A percentile compares a stretch with the other conserved stretches of the same genome.
phyloP scores from a whole-genome alignment of 2,329 filamentous ascomycete genomes.

The Monilinia fructigena region DNA sequence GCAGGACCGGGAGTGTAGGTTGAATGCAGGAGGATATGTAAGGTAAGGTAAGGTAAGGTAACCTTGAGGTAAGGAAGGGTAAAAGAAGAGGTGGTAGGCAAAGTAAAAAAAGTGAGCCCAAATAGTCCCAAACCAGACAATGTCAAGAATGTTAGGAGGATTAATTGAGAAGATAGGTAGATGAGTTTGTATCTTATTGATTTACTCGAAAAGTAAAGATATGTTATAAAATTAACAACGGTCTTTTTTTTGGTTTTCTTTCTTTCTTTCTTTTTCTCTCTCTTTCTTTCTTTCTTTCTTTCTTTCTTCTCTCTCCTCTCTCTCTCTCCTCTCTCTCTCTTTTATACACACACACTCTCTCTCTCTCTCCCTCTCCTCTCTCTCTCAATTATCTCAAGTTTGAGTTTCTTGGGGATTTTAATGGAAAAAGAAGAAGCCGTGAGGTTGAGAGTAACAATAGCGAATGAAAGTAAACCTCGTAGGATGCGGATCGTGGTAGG shows the following conservation, averaged over 20 bases:
- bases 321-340: no score
- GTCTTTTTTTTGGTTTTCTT: no score
- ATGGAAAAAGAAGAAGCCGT: neutral
- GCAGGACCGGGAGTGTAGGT: conserved; percentile 27
- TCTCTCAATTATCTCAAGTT: neutral
- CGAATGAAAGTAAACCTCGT: neutral
- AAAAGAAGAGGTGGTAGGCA: conserved; percentile 13
- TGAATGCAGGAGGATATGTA: conserved; percentile 34
- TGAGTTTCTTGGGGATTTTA: no score
- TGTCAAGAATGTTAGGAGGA: neutral
- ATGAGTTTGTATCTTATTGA: neutral
- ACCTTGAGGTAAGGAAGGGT: conserved; percentile 10
- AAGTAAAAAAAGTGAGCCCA: conserved; percentile 1
- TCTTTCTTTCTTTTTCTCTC: no score
- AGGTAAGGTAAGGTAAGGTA: neutral
- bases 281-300: no score
- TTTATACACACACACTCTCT: no score
- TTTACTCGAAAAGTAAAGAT: neutral
- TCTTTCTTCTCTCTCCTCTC: no score
- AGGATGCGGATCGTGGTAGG: conserved; percentile 10
- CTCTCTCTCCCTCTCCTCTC: no score
- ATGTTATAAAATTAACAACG: neutral
- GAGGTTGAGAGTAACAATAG: neutral
- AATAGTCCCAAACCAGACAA: neutral
- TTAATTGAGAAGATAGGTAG: neutral